phyloP scores from a whole-genome alignment of 805 yeast species.

The Clavispora carvajalis region DNA sequence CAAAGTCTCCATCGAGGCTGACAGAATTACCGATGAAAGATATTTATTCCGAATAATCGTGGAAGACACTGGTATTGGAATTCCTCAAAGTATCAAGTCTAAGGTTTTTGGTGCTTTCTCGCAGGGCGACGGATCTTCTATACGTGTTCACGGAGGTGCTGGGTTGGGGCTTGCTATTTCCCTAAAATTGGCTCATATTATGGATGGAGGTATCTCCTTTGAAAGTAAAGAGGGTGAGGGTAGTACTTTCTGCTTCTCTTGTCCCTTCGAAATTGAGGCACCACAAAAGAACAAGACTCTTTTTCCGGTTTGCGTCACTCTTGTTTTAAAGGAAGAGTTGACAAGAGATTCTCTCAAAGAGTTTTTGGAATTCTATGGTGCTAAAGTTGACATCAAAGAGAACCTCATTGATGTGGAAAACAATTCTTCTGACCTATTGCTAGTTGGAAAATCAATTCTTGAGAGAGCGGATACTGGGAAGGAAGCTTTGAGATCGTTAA shows the following conservation, averaged over 20 bases:
- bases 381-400: conserved; percentile 18
- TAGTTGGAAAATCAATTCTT: conserved; percentile 16
- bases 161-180: conserved; percentile 48
- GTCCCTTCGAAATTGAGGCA: conserved; percentile 26
- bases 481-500: background rate
- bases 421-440: background rate
- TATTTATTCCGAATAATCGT: conserved; percentile 38
- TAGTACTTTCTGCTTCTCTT: conserved; percentile 38
- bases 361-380: conserved; percentile 30
- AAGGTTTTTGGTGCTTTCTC: conserved; percentile 49
- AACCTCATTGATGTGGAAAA: conserved; percentile 12
- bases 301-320: conserved; percentile 18
- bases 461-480: conserved; percentile 6
- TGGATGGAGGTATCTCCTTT: conserved; percentile 44
- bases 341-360: conserved; percentile 28
- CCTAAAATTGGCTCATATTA: conserved; percentile 42
- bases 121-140: conserved; percentile 52
- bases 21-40: conserved; percentile 22
- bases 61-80: conserved; percentile 51
- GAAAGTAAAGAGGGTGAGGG: conserved; percentile 45
- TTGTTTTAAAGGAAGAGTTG: conserved; percentile 28
- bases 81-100: conserved; percentile 38
- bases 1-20: conserved; percentile 30
- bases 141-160: conserved; percentile 49
- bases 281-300: conserved; percentile 8